phyloP scores from a whole-genome alignment of 1,284 basidiomycete genomes.

The Ustilago shanxiensis region DNA sequence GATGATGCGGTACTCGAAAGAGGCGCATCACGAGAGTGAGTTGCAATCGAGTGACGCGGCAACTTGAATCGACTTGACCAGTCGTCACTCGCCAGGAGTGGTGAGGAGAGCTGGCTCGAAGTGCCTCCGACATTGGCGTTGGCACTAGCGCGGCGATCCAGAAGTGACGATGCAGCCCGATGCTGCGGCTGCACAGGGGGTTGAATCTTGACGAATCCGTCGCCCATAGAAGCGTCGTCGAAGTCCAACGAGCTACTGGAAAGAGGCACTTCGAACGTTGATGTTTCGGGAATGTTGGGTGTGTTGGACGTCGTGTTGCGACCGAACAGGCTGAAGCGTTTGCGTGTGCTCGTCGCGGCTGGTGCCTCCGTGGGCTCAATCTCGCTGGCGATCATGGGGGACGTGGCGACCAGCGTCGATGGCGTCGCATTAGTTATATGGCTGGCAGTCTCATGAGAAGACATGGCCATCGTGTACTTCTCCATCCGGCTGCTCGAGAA shows the following conservation, averaged over 20 bases:
- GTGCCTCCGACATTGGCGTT: slow-evolving; percentile 1
- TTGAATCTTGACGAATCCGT: slow-evolving; percentile 6
- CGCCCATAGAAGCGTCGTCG: slow-evolving; percentile 2
- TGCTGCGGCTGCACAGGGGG: neutral
- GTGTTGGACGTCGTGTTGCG: slow-evolving; percentile 30
- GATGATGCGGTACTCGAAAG: slow-evolving; percentile 18
- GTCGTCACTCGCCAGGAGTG: slow-evolving; percentile 25
- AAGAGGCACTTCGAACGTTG: slow-evolving; percentile 14
- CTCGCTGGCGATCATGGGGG: slow-evolving; percentile 5
- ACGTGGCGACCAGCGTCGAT: neutral
- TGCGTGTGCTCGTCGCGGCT: slow-evolving; percentile 12
- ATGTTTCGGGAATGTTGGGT: slow-evolving; percentile 10
- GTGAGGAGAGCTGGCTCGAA: slow-evolving; percentile 21
- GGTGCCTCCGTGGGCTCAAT: neutral
- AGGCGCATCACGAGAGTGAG: slow-evolving; percentile 1
- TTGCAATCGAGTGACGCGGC: slow-evolving; percentile 29
- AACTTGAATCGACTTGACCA: slow-evolving; percentile 41
- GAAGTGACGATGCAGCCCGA: slow-evolving; percentile 3
- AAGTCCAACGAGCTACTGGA: slow-evolving; percentile 31
- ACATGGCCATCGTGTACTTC: slow-evolving; percentile 10
- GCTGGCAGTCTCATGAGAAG: slow-evolving; percentile 4
- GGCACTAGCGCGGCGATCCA: slow-evolving; percentile 34
- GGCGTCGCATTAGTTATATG: neutral
- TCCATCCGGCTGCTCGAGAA: slow-evolving; percentile 27
- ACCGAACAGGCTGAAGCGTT: slow-evolving; percentile 37